phyloP scores from a whole-genome alignment of 805 yeast genomes.

The Saturnispora halmiae region DNA sequence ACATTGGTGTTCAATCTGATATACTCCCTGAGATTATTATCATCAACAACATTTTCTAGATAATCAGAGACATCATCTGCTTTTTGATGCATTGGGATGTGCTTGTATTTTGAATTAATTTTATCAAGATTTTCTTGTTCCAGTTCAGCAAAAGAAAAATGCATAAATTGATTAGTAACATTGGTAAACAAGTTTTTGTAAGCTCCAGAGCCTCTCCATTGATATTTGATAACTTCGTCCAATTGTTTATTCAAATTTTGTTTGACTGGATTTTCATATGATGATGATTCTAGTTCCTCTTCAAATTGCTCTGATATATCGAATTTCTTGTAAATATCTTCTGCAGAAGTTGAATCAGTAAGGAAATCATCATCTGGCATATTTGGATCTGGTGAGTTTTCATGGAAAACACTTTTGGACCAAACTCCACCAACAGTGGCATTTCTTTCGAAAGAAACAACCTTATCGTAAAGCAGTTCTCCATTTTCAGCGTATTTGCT shows the following conservation, averaged over 20 bases:
- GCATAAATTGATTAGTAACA: conserved; percentile 32
- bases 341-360: conserved; percentile 8
- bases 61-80: conserved; percentile 22
- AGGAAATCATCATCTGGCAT: conserved; percentile 13
- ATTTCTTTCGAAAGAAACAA: conserved; percentile 35
- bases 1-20: conserved; percentile 36
- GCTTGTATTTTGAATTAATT: conserved; percentile 10
- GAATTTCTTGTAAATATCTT: conserved; percentile 10
- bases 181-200: conserved; percentile 35
- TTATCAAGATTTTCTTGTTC: conserved; percentile 8
- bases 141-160: conserved; percentile 30
- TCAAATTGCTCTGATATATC: conserved; percentile 12
- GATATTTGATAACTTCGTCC: conserved; percentile 13
- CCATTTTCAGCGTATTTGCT: conserved; percentile 4
- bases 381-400: conserved; percentile 19
- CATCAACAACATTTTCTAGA: conserved; percentile 15
- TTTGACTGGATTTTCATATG: conserved; percentile 28
- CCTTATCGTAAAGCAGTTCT: conserved; percentile 24
- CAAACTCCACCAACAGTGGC: conserved; percentile 35
- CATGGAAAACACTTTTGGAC: conserved; percentile 18
- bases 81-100: conserved; percentile 18
- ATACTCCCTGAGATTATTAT: conserved; percentile 25
- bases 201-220: conserved; percentile 34
- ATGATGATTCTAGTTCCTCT: conserved; percentile 21
- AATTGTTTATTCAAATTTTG: not conserved